Base-by-base conservation (phyloP, 352 stramenopile genomes). In the Phytopythium ostracodes region DNA sequence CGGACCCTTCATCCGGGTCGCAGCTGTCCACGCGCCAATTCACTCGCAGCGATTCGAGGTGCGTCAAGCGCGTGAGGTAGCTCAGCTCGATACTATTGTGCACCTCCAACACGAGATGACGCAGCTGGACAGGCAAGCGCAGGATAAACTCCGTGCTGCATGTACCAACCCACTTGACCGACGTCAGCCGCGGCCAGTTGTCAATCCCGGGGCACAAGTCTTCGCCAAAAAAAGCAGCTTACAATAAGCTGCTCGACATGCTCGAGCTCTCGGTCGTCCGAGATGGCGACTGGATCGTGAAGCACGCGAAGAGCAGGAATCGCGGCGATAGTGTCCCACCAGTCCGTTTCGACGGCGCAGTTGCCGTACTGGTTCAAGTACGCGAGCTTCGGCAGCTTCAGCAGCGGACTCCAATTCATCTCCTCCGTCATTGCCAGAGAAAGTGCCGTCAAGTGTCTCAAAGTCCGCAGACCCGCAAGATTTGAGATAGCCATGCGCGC, bases 371-470 rank as follows among this genome's bases (percentile, higher is more conserved):
- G 44, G 44, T 51, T 51, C 44, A 51, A 14, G 44, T 51, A 51
- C 44, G 9, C 20, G 10, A 51, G 44, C 0, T 18, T 51, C n/a
- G 44, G 44, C 44, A 51, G 18, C 44, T 31, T 1, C 4, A 31
- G n/a, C 44, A 51, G 22, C 44, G 44, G 44, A 51, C 44, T 29
- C 44, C 44, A 51, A 31, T 51, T 22, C 44, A 51, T 51, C 44
- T 29, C 44, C n/a, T 51, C 44, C 44, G 44, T 9, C 44, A 51
- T 51, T 11, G 9, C 22, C 20, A 51, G n/a, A 9, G 44, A 51
- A 2, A 51, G 44, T 11, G 44, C n/a, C 22, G 44, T 51, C n/a
- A 51, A 22, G n/a, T 51, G n/a, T 14, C 31, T 51, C 22, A 51
- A 14, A 3, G 44, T 51, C 12, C 2, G 22, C 12, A 53, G 25